Conservation (phyloP, 345 rosid genomes). For the Pseudoturritis turrita region DNA sequence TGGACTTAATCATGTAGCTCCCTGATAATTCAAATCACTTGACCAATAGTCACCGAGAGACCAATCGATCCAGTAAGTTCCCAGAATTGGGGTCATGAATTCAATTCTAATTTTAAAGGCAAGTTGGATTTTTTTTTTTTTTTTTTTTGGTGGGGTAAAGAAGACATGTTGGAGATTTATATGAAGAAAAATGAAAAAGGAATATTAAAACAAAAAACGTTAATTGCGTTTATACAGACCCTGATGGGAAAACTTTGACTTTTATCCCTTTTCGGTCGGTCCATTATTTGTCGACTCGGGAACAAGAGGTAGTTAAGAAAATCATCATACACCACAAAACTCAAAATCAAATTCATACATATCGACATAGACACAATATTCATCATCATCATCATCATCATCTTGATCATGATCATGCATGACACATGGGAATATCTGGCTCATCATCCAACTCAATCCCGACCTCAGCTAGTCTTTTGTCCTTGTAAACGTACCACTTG, state of each 20-base stretch:
- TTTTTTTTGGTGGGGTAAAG: no score
- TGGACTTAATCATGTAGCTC: not conserved
- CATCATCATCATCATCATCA: not conserved
- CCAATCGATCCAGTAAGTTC: not conserved
- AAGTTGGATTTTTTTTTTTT: no score
- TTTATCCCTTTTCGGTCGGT: constrained; percentile 31
- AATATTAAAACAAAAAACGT: not conserved
- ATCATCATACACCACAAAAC: constrained; percentile 23
- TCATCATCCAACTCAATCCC: constrained; percentile 71
- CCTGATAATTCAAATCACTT: not conserved
- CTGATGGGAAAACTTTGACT: constrained; percentile 14
- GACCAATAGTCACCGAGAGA: not conserved
- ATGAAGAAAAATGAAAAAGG: not conserved
- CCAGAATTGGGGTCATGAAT: not conserved
- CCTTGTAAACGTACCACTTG: constrained; percentile 91
- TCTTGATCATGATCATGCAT: constrained; percentile 28
- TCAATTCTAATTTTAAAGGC: no score
- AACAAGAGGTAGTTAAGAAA: constrained; percentile 15
- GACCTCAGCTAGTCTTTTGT: constrained; percentile 62
- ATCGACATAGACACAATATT: constrained; percentile 12
- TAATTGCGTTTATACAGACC: constrained; percentile 19
- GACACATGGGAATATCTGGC: constrained; percentile 36
- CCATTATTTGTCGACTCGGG: constrained; percentile 24
- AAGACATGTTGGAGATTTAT: not conserved
- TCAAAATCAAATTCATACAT: constrained; percentile 22